Evolutionary conservation across 2,329 filamentous ascomycete species (phyloP), one percentile per base, ranked within the genome.

Genomic region (Colletotrichum euphorbiae): DNA sequence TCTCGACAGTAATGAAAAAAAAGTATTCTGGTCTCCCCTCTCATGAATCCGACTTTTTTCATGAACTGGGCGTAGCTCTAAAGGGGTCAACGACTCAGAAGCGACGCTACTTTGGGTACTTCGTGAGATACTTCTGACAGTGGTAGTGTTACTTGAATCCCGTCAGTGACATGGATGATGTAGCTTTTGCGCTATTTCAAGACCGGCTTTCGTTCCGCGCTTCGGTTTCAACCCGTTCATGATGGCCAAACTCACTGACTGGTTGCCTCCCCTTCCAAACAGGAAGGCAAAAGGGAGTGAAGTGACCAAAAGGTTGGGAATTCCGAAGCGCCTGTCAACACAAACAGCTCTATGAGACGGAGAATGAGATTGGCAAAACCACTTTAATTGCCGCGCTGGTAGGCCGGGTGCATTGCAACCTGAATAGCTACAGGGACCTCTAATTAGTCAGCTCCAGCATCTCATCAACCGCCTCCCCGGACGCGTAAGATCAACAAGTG

Each of bases 121-220:
- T 52, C 9, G 28, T 28, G 13, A 31, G 52, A 63, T 64, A 63
- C 64, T 57, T 63, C 21, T 54, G 17, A 15, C 43, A 42, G 13
- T 24, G 8, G 31, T 58, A 57, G 28, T 15, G 28, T 52, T 57
- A 58, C 59, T 38, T 51, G 0, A 1, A 28, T 11, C 43, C 15
- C 21, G n/a, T 36, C 15, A 9, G 17, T n/a, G 4, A 21, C 48
- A 31, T 1, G 2, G 7, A 28, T 28, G 28, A 28, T 28, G 24
- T 28, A 43, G 13, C 36, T 38, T 11, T 54, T n/a, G 42, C 28
- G 33, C 12, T 38, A 52, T 28, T 42, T 59, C 9, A 28, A 33
- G 19, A n/a, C 6, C 65, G 60, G 60, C 17, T 38, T 68, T 68
- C 65, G 36, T 19, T 38, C 65, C 61, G 65, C 17, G 11, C 21